Evolutionary conservation across 2,329 filamentous ascomycete genomes (phyloP).

Genomic region (Immersiporthe knoxdaviesiana): DNA sequence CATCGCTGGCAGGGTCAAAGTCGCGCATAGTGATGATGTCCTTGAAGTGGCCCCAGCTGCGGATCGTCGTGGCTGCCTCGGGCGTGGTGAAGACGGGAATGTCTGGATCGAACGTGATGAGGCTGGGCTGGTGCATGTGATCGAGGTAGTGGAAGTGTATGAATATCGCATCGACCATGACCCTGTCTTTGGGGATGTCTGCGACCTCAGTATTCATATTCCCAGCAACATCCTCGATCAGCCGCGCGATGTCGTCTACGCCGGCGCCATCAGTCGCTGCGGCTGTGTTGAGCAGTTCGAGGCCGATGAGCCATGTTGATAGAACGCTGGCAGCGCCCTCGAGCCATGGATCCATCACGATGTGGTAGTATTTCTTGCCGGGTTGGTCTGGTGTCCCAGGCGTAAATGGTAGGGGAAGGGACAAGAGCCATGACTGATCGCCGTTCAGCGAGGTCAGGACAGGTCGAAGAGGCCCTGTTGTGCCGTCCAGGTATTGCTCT

Average conservation of each 20-base stretch:
- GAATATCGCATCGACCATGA: constrained; percentile 28
- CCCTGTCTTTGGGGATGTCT: no score
- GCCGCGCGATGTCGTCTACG: constrained; percentile 26
- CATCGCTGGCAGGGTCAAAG: neutral
- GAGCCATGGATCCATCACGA: constrained; percentile 21
- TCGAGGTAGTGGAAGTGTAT: constrained; percentile 23
- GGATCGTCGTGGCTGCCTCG: constrained; percentile 16
- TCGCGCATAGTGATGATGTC: constrained; percentile 13
- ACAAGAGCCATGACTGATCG: constrained; percentile 17
- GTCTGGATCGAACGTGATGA: constrained; percentile 24
- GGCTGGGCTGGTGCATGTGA: constrained; percentile 27
- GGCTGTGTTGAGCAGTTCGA: constrained; percentile 16
- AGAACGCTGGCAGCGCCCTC: constrained; percentile 12
- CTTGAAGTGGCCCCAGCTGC: constrained; percentile 28
- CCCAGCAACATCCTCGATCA: constrained; percentile 29
- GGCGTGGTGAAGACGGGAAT: constrained; percentile 30
- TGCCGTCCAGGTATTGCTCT: neutral
- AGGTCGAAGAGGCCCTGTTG: neutral
- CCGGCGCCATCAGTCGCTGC: constrained; percentile 23
- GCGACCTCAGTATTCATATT: neutral
- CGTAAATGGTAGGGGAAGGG: neutral
- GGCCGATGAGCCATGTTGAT: constrained; percentile 22
- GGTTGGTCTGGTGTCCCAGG: neutral
- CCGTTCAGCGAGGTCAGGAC: neutral
- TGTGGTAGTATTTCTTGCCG: constrained; percentile 13